Percentiles rank a stretch among this genome's conserved stretches.
Conservation (phyloP, 352 stramenopile species). For the Phytopythium oedochilum region DNA sequence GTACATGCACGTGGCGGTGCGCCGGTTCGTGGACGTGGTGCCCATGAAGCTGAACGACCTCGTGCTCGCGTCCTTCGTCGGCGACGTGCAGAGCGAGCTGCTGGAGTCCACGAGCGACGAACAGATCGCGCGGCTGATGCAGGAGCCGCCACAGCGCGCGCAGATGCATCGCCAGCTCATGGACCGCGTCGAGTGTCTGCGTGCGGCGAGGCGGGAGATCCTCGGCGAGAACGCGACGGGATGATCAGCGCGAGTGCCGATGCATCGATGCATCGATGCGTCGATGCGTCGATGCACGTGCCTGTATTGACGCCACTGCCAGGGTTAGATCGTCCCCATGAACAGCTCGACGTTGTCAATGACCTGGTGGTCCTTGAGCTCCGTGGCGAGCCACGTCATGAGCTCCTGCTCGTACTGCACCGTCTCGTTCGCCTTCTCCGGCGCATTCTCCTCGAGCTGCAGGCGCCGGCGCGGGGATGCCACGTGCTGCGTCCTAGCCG, state of each 20-base stretch:
- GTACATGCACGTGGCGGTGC: conserved; percentile 28
- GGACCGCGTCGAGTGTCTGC: conserved; percentile 13
- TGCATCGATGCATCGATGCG: conserved; percentile 2
- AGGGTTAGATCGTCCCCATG: conserved; percentile 14
- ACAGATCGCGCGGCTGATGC: conserved; percentile 24
- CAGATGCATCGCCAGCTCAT: conserved; percentile 13
- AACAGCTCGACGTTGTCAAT: conserved; percentile 34
- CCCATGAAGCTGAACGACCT: conserved; percentile 34
- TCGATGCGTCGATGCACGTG: neutral
- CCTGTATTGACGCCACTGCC: neutral
- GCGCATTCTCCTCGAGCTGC: neutral
- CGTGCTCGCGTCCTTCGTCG: conserved; percentile 21
- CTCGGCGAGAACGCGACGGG: conserved; percentile 8
- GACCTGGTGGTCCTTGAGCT: conserved; percentile 49
- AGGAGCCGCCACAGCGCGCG: conserved; percentile 12
- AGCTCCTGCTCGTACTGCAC: conserved; percentile 37
- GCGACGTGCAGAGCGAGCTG: conserved; percentile 25
- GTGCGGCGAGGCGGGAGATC: conserved; percentile 15
- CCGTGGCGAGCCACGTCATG: conserved; percentile 43
- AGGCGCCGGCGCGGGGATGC: neutral
- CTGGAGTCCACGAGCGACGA: conserved; percentile 20
- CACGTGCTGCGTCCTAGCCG: neutral
- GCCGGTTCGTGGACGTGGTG: conserved; percentile 28
- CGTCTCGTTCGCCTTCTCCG: conserved; percentile 15
- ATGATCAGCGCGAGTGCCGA: too few species aligned